Conservation (phyloP, 1,284 basidiomycete species). For the Inonotus obliquus region DNA sequence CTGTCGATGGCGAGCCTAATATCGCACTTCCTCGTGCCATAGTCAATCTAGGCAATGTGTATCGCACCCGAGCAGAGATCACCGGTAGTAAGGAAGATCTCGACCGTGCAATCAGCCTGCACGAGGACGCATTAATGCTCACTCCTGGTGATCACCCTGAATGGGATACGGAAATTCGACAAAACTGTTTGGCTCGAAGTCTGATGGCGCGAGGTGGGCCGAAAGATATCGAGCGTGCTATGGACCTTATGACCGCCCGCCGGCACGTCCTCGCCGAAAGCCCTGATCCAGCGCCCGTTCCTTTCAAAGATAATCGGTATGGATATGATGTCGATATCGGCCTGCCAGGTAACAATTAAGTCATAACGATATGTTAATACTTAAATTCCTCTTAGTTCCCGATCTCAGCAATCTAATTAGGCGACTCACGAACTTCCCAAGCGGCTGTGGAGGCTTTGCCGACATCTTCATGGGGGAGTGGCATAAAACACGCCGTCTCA, state of each 20-base stretch:
- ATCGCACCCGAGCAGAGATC: conserved; percentile 2
- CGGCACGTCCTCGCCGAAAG: not conserved
- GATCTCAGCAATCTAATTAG: conserved; percentile 11
- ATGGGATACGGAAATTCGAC: conserved; percentile 13
- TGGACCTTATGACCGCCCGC: conserved; percentile 10
- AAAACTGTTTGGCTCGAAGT: conserved; percentile 12
- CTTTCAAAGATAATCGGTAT: not conserved
- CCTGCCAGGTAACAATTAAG: conserved; percentile 5
- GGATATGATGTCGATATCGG: conserved; percentile 12
- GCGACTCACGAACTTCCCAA: conserved; percentile 10
- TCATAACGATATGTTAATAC: not conserved
- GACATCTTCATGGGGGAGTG: conserved; percentile 18
- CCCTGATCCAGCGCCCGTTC: not conserved
- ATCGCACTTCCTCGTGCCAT: conserved; percentile 9
- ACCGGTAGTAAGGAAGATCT: not conserved
- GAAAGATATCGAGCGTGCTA: conserved; percentile 11
- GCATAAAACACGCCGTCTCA: conserved; percentile 2
- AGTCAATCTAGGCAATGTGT: conserved; percentile 16
- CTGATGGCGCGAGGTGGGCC: conserved; percentile 12
- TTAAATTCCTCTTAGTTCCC: conserved; percentile 5
- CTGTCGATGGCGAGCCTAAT: not conserved
- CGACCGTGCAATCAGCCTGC: conserved; percentile 12
- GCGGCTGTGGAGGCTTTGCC: conserved; percentile 15
- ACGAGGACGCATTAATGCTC: conserved; percentile 9
- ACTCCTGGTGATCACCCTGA: conserved; percentile 12